Evolutionary conservation across 345 rosid genomes (phyloP), one percentile per base, ranked within the genome.

Genomic region (Euphorbia pulcherrima): DNA sequence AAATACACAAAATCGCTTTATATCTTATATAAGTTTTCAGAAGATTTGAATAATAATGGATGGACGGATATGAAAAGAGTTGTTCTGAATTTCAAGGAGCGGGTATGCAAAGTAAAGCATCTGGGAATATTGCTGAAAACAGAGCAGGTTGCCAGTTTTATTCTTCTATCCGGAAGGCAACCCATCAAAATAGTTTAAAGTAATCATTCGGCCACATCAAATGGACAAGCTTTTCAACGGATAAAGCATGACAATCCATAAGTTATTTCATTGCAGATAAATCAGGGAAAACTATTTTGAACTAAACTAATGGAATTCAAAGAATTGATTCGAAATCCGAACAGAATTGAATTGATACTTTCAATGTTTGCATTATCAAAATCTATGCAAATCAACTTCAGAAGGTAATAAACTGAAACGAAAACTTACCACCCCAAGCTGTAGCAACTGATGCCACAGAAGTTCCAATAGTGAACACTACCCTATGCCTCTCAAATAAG

Each of bases 401-500:
- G 28, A 1, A 47, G 10, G 44, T 39, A 39, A 39, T 5, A 39
- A 48, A 27, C 4, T 24, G 28, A 9, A 30, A 18, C 64, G 13
- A 64, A 35, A 74, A 72, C 86, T 74, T 76, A 94, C 97, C 99
- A 58, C 75, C 65, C 92, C 97, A 94, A 63, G 97, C 97, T 17
- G 97, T 91, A 47, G 85, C 92, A 80, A 94, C 88, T 18, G 99
- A 90, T 21, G 97, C 99, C 16, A 86, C 26, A 71, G 99, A 94
- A 64, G 99, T 89, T 69, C 96, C 99, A 40, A 94, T 48, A 4
- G 99, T 88, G 70, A 94, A 89, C 26, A 94, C 91, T 68, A 89
- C 91, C 80, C 74, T 86, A 66, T 94, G 90, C 79, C 86, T 87
- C 81, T 94, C 99, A 72, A 94, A 89, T 62, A 80, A 82, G 44